Evolutionary conservation across 1,284 basidiomycete genomes (phyloP), one percentile per base, ranked within the genome.

Genomic region (Ceraceosorus guamensis): DNA sequence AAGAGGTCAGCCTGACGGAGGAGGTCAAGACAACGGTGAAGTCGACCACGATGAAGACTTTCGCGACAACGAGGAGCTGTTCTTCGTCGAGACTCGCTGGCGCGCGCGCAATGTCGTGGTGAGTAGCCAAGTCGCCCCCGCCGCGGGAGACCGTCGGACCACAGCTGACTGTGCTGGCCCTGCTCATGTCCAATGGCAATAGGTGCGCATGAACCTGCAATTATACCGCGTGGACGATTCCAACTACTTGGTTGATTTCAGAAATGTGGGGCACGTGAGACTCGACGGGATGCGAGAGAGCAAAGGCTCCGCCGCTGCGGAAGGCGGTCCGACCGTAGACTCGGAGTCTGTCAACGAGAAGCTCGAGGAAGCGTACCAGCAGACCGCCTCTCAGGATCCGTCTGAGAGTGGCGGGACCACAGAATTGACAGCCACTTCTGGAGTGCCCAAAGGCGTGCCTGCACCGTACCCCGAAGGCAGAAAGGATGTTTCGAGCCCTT

Each of bases 221-320:
- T 81, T 97, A 46, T 98, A 97, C 77, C 87, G 89, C 80, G 90
- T 97, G 31, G 93, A 98, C 76, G 85, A 87, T 37, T 85, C 87
- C 75, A 97, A 97, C 79, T 98, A 96, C 78, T 83, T 98, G 34
- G 95, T 98, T 61, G 93, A 98, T 76, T 98, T 99, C 79, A 85
- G 95, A 68, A 93, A 97, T 79, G 88, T 96, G 74, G 90, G 89
- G 69, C 89, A 92, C 60, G 91, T 91, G 77, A 55, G 67, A n/a
- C 59, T 76, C 45, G n/a, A n/a, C n/a, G n/a, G n/a, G n/a, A n/a
- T n/a, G n/a, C n/a, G n/a, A n/a, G n/a, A n/a, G n/a, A n/a, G n/a
- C n/a, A 68, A 65, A 80, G 81, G 70, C 82, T 60, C 35, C 18
- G 53, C 62, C 7, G 59, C 41, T 13, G 48, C 37, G 13, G 8